Percentiles rank a stretch among this genome's conserved stretches.
Conservation (phyloP, 352 stramenopile species). For the Saprolegnia diclina region DNA sequence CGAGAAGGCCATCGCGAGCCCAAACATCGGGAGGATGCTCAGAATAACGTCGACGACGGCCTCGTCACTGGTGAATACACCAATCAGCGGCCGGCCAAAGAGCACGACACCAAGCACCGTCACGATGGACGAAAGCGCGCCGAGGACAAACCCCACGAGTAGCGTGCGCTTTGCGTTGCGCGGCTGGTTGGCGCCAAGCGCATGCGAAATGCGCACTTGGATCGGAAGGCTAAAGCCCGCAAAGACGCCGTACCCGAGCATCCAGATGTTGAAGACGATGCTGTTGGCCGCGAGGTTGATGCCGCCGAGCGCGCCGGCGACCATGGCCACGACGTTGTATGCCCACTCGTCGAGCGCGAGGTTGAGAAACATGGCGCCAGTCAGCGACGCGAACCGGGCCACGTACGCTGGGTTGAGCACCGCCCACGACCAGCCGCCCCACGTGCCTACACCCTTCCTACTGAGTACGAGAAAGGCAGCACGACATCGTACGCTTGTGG, state of each 20-base stretch:
- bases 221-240: constrained; percentile 73
- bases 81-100: constrained; percentile 42
- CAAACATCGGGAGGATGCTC: constrained; percentile 58
- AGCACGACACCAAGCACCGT: constrained; percentile 44
- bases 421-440: constrained; percentile 46
- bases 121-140: constrained; percentile 42
- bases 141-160: constrained; percentile 57
- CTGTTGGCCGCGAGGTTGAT: constrained; percentile 70
- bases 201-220: constrained; percentile 69
- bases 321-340: constrained; percentile 70
- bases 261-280: constrained; percentile 79
- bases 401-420: constrained; percentile 53
- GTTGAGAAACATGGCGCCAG: constrained; percentile 69
- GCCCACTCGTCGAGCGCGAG: constrained; percentile 71
- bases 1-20: constrained; percentile 58
- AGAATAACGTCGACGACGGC: constrained; percentile 47
- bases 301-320: constrained; percentile 57
- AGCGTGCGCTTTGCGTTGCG: constrained; percentile 48
- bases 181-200: constrained; percentile 58
- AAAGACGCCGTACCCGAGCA: constrained; percentile 72
- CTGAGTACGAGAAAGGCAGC: too few relatives aligned
- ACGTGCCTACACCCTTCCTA: constrained; percentile 39
- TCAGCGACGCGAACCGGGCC: constrained; percentile 53
- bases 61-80: constrained; percentile 60
- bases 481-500: constrained; percentile 36